Evolutionary conservation across 2,329 filamentous ascomycete genomes (phyloP).

Genomic region (Pestalotiopsis sp.): DNA sequence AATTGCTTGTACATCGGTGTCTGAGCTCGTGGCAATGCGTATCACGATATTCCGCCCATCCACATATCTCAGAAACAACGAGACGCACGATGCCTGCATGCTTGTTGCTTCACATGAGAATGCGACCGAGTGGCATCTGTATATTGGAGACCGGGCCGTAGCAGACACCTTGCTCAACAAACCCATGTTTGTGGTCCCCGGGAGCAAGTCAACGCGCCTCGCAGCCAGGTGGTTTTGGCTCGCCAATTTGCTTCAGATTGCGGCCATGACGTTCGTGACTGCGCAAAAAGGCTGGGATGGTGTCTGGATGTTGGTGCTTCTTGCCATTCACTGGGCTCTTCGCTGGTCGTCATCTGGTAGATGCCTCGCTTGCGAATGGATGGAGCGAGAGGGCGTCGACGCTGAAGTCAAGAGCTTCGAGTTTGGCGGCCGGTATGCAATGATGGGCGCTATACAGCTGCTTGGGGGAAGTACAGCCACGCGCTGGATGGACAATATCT

Average conservation of each 20-base stretch:
- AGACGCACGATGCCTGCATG: slow-evolving; percentile 30
- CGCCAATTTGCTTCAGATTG: neutral
- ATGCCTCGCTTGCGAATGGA: neutral
- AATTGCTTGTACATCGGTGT: neutral
- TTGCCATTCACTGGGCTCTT: neutral
- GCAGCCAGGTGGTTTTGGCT: neutral
- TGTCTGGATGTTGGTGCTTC: neutral
- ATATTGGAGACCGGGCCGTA: neutral
- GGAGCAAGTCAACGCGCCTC: fast-evolving
- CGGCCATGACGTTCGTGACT: neutral
- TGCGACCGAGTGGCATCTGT: slow-evolving; percentile 22
- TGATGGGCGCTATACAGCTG: slow-evolving; percentile 26
- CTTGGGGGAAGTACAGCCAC: slow-evolving; percentile 18
- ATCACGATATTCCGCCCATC: slow-evolving; percentile 20
- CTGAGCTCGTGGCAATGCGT: neutral
- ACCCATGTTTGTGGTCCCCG: neutral
- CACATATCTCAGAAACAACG: slow-evolving; percentile 26
- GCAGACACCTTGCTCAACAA: neutral
- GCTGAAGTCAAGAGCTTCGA: neutral
- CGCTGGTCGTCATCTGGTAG: neutral
- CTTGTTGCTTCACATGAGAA: slow-evolving; percentile 28
- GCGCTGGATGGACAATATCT: slow-evolving; percentile 27
- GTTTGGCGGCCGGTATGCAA: slow-evolving; percentile 17
- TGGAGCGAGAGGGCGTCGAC: neutral
- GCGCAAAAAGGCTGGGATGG: neutral